These are phyloP conservation scores for Geum urbanum DNA, from an alignment of 306 rosid species.

Conservation along the genomic window DNA sequence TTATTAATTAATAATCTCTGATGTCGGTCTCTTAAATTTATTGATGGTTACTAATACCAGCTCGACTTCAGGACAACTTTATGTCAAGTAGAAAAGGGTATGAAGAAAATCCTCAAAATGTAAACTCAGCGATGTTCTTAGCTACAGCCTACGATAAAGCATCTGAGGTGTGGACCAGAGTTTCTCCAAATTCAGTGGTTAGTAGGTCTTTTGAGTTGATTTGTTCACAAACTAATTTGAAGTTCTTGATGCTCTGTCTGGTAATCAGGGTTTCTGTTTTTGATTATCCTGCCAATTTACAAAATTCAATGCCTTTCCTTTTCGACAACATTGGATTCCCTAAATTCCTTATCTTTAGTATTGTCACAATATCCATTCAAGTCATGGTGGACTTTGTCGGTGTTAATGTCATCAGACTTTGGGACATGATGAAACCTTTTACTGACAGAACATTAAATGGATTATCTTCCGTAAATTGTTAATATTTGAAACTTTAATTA, in stretches of 20 bases:
- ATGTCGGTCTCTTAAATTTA: constrained; percentile 3
- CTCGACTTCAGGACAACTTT: constrained; percentile 59
- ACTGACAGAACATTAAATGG: constrained; percentile 2
- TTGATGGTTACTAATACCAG: neutral
- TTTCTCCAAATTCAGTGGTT: constrained; percentile 64
- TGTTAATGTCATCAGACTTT: neutral
- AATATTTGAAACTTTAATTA: neutral
- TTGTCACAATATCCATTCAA: neutral
- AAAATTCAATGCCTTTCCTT: constrained; percentile 11
- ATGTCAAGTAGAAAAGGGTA: constrained; percentile 52
- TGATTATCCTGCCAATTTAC: neutral
- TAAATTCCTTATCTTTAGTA: neutral
- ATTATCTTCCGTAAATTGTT: neutral
- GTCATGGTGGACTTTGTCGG: constrained; percentile 1
- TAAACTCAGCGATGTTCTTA: constrained; percentile 63
- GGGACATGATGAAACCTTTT: neutral
- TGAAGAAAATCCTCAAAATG: constrained; percentile 43
- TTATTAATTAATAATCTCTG: constrained; percentile 11
- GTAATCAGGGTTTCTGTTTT: neutral
- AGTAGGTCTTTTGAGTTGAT: constrained; percentile 24
- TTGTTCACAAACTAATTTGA: neutral
- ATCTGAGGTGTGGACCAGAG: constrained; percentile 87
- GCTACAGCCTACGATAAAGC: constrained; percentile 76
- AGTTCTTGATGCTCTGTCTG: neutral
- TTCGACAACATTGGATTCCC: neutral